Base-by-base conservation (phyloP, 2,329 filamentous ascomycete genomes). In the Paramyrothecium sp. region DNA sequence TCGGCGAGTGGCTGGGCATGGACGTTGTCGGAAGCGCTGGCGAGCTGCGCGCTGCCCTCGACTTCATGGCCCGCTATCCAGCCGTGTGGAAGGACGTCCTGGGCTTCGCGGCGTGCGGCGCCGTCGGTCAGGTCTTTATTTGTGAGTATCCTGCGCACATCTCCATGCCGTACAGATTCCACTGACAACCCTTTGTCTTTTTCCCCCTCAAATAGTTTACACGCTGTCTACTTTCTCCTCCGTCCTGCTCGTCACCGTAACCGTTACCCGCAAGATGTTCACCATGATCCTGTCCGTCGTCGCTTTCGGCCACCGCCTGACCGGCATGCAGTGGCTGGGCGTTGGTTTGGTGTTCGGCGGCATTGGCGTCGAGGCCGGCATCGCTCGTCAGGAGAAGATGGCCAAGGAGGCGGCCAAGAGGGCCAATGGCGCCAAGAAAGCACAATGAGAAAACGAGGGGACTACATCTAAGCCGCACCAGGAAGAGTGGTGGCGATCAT, bases 211-310 rank as follows among this genome's bases (percentile, higher is more conserved):
- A 8, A 33, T 34, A 88, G 86, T 97, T 81, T 93, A 96, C 76
- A 98, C 95, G 0, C 84, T 99, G 7, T 89, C 92, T 16, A 91
- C 90, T 53, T 99, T 98, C 77, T 95, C 91, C 11, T 95, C 90
- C 11, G 84, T 99, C 52, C 83, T 98, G 54, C 86, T 99, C 53
- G 94, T 98, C 48, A 98, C 95, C 4, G 93, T 99, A 3, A 99
- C 92, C 2, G 95, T 99, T 50, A 99, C 95, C 50, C 85, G 95
- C 69, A 99, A 99, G 80, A 99, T 99, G 95, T 85, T 98, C 72
- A 98, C 94, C 64, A 99, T 99, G 95, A 91, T 98, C 58, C 82
- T 98, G 54, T 97, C 92, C 55, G 95, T 99, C 26, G 80, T 98
- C 59, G 92, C 92, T 77, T 99, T 98, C 72, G 95, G 95, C 26